Percentiles rank a stretch among this genome's conserved stretches.
Evolutionary conservation across 192 early-diverging fungal genomes (phyloP).

Genomic region (Gamsiella multidivaricata): DNA sequence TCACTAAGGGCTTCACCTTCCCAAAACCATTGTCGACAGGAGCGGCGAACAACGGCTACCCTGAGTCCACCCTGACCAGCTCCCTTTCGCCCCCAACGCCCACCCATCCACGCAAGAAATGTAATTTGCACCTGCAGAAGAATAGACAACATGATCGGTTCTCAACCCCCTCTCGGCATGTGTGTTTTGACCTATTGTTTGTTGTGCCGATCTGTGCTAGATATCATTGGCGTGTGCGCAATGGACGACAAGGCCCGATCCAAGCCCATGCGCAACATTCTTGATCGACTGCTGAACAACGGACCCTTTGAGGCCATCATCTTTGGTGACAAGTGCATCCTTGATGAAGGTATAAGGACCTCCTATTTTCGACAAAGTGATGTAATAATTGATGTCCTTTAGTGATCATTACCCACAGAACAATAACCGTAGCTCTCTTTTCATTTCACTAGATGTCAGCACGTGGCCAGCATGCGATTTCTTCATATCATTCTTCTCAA

Average conservation of each 20-base stretch:
- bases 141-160: too few species aligned
- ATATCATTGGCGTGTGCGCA: constrained; percentile 83
- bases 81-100: constrained; percentile 11
- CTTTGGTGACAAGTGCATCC: constrained; percentile 95
- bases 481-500: constrained; percentile 95
- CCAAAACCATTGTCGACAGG: constrained; percentile 19
- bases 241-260: constrained; percentile 93
- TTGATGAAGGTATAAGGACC: constrained; percentile 80
- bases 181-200: not conserved
- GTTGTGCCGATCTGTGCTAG: constrained; percentile 38
- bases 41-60: not conserved
- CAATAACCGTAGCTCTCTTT: too few species aligned
- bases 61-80: not conserved
- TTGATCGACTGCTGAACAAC: constrained; percentile 70
- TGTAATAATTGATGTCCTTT: not conserved
- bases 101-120: constrained; percentile 44
- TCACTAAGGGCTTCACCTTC: constrained; percentile 28
- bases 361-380: not conserved
- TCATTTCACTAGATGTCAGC: constrained; percentile 71
- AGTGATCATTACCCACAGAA: too few species aligned
- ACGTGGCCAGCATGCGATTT: constrained; percentile 95
- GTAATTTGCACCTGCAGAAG: constrained; percentile 10
- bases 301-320: constrained; percentile 85
- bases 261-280: constrained; percentile 93
- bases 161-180: too few species aligned